Conservation (phyloP, 1,139 yeast species). For the Suhomyces choctaworum region DNA sequence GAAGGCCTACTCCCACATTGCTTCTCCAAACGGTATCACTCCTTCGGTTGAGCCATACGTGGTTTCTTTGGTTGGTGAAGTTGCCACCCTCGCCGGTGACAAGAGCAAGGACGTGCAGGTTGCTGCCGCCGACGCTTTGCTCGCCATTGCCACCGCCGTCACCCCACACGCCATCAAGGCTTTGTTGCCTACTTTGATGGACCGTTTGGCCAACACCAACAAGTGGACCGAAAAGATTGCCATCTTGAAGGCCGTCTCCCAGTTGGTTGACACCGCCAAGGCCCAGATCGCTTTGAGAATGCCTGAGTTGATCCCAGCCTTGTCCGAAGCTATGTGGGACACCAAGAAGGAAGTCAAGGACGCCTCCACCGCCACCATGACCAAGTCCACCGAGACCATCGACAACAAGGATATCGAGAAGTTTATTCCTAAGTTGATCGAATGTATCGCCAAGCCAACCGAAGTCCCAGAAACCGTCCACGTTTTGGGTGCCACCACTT, state of each 20-base stretch:
- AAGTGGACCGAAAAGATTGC: slow-evolving; percentile 99
- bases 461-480: slow-evolving; percentile 99
- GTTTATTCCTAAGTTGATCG: slow-evolving; percentile 96
- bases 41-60: slow-evolving; percentile 96
- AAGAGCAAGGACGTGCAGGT: slow-evolving; percentile 72
- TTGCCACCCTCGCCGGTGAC: slow-evolving; percentile 85
- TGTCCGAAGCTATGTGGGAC: slow-evolving; percentile 99
- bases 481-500: slow-evolving; percentile 98
- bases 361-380: slow-evolving; percentile 93
- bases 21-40: slow-evolving; percentile 73
- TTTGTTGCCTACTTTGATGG: slow-evolving; percentile 76
- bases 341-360: slow-evolving; percentile 97
- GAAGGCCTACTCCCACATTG: slow-evolving; percentile 81
- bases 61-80: slow-evolving; percentile 69
- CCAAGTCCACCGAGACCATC: slow-evolving; percentile 95
- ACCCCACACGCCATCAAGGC: slow-evolving; percentile 95
- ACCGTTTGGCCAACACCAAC: slow-evolving; percentile 69
- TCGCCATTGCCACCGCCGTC: slow-evolving; percentile 74
- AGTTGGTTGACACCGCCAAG: slow-evolving; percentile 92
- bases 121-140: slow-evolving; percentile 70
- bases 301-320: slow-evolving; percentile 98
- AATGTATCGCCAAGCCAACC: slow-evolving; percentile 94
- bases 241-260: slow-evolving; percentile 77
- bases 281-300: slow-evolving; percentile 96
- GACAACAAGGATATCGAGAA: slow-evolving; percentile 99